Evolutionary conservation across 2,329 filamentous ascomycete genomes (phyloP).

Genomic region (Monosporascus sp.): DNA sequence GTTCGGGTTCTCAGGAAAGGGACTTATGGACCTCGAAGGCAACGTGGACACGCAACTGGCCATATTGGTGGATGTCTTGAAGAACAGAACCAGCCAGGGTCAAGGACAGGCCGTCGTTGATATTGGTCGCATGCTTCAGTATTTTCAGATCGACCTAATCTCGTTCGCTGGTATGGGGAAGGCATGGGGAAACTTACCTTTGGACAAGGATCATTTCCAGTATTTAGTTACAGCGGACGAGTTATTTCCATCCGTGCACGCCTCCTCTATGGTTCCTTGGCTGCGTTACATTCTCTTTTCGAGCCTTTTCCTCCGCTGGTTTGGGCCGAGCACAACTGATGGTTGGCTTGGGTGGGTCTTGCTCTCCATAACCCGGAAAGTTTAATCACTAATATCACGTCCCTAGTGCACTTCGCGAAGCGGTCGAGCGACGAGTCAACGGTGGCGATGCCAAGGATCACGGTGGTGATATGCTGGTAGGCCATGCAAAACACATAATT

Average conservation of each 20-base stretch:
- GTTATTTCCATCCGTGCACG: constrained; percentile 16
- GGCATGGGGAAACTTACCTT: constrained; percentile 19
- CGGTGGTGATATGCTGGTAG: constrained; percentile 17
- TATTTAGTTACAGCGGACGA: constrained; percentile 16
- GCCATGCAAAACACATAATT: constrained; percentile 1
- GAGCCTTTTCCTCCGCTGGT: constrained; percentile 14
- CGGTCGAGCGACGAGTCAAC: constrained; percentile 15
- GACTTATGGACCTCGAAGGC: constrained; percentile 20
- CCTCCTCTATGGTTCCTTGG: constrained; percentile 16
- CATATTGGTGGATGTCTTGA: constrained; percentile 15
- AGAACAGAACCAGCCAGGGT: constrained; percentile 12
- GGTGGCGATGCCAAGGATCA: neutral
- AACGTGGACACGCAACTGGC: constrained; percentile 18
- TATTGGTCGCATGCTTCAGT: constrained; percentile 17
- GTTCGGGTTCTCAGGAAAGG: constrained; percentile 21
- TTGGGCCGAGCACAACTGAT: constrained; percentile 17
- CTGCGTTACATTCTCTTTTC: constrained; percentile 17
- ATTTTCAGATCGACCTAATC: constrained; percentile 22
- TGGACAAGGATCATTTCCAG: constrained; percentile 20
- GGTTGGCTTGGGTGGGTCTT: constrained; percentile 10
- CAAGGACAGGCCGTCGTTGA: constrained; percentile 9
- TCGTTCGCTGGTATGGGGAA: constrained; percentile 17
- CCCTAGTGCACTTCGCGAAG: constrained; percentile 12
- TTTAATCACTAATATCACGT: too few relatives aligned
- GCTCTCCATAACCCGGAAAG: too few relatives aligned